Base-by-base conservation (phyloP, 2,329 filamentous ascomycete genomes). In the Cordyceps fumosorosea region DNA sequence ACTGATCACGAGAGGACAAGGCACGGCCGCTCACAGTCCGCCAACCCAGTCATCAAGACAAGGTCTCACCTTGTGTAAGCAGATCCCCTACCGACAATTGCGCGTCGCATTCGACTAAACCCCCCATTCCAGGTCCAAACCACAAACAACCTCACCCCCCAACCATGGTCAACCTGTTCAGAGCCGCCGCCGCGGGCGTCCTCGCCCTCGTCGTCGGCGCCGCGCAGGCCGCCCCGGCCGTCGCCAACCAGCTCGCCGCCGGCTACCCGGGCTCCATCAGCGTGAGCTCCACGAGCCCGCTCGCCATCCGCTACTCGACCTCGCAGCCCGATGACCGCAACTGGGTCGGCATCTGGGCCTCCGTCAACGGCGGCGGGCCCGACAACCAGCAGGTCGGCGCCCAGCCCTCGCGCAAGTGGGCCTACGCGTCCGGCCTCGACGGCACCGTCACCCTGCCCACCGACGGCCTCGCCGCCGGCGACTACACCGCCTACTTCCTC, bases 401-500 rank as follows among this genome's bases (percentile, higher is more conserved):
- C 26, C 52, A 60, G 40, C 14, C 51, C 10, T 53, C 62, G 5
- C 20, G 57, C n/a, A 51, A 60, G 34, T 63, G 62, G 62, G 22
- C 29, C 0, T 63, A 60, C 34, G 34, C 62, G 12, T 11, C 52
- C 4, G 51, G 51, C 3, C 44, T 54, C 32, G 45, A 52, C 44
- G 62, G 62, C 34, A 52, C 40, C 24, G 18, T 61, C 16, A 56
- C 58, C 4, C 48, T 63, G 34, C 56, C 56, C 5, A 56, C 45
- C 12, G 48, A 60, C 56, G 53, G 53, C 24, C 37, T 63, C 16
- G 16, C 55, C 48, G 26, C 5, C n/a, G 62, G 57, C 52, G 47
- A 60, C 51, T 63, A 60, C 57, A 63, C 42, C 34, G 56, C 53
- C 34, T 60, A 56, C 51, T 63, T 60, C 18, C 57, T 63, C 29